Percentiles rank a stretch among this genome's conserved stretches.
Evolutionary conservation across 2,329 filamentous ascomycete species (phyloP).

Genomic region (Didymella glomerata): DNA sequence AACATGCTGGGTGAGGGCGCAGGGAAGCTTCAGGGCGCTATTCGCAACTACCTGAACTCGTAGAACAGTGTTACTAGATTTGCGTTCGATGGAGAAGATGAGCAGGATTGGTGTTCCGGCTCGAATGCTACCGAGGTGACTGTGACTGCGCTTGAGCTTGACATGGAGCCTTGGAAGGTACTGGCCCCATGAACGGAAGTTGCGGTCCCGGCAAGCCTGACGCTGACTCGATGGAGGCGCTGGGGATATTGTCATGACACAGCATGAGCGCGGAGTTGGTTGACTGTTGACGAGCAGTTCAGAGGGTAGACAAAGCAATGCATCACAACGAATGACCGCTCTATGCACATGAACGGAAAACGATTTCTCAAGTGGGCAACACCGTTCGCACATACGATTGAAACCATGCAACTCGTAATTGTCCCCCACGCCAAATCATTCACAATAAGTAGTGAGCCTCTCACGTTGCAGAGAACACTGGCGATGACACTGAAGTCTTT

Average conservation of each 20-base stretch:
- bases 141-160: constrained; percentile 1
- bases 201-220: background rate
- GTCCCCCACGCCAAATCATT: background rate
- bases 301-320: constrained; percentile 17
- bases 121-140: background rate
- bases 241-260: background rate
- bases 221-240: background rate
- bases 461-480: no score
- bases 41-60: constrained; percentile 53
- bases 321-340: constrained; percentile 1
- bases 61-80: constrained; percentile 29
- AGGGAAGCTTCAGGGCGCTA: constrained; percentile 74
- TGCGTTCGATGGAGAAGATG: constrained; percentile 1
- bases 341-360: no score
- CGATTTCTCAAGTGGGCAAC: no score
- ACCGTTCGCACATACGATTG: no score
- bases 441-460: background rate
- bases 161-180: constrained; percentile 17
- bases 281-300: background rate
- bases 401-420: no score
- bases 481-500: no score
- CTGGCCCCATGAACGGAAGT: background rate
- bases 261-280: constrained; percentile 11
- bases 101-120: background rate
- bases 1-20: constrained; percentile 86